Evolutionary conservation across 805 yeast genomes (phyloP), one percentile per base, ranked within the genome.

Genomic region (Schwanniomyces vanrijiae): DNA sequence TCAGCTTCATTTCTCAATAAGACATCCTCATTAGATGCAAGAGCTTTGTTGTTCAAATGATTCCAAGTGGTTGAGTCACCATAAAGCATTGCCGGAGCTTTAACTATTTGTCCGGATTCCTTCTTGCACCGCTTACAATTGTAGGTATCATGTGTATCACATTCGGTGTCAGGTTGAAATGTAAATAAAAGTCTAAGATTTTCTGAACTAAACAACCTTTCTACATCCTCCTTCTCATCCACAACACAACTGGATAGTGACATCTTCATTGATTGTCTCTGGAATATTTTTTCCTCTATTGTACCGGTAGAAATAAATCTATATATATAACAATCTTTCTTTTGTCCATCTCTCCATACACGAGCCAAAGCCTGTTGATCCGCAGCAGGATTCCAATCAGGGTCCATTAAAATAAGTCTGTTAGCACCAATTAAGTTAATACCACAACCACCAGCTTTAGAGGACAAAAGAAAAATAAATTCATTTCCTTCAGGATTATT

Each of bases 401-500:
- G 84, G 62, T 94, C 99, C 61, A 94, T 75, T 41, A 94, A 71
- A 18, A 94, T 81, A 51, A 94, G 73, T 52, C 99, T 77, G 55
- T 94, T 94, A 2, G 98, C 99, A 10, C 99, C 99, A 58, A 94
- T 92, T 57, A 94, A 77, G 64, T 94, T 94, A 59, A 94, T 89
- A 68, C 99, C 99, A 74, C 99, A 94, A 1, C 99, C 99, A 57
- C 99, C 99, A 1, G 99, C 99, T 65, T 94, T 94, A 6, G 96
- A 88, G 62, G 96, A 88, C 44, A 94, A 72, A 49, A 94, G 73
- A 57, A 94, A 94, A 2, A 94, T 83, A 64, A 92, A 94, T 54
- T 91, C 97, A 1, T 82, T 76, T 1, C 90, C 87, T 39, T 88
- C 86, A 1, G 97, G 97, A 57, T 94, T 87, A 60, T 94, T 94